Percentiles rank a stretch among this genome's conserved stretches.
These are phyloP conservation scores for Globisporangium alternatum DNA, from an alignment of 352 stramenopile species.

Conservation along the genomic window DNA sequence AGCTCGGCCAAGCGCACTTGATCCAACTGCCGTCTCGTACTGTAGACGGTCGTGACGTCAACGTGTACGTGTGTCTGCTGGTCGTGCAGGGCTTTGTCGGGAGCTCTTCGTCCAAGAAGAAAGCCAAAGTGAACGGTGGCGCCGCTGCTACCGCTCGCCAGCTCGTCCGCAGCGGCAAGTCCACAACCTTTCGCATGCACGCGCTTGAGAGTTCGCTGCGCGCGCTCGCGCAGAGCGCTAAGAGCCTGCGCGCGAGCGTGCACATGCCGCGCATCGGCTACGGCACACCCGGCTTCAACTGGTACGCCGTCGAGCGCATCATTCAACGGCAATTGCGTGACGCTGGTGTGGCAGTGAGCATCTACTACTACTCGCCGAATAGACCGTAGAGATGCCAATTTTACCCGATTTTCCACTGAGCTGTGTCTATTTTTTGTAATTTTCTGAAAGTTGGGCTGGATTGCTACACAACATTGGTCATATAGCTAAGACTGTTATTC, in stretches of 20 bases:
- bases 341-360: constrained; percentile 42
- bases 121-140: constrained; percentile 29
- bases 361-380: constrained; percentile 67
- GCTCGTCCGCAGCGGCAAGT: constrained; percentile 52
- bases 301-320: constrained; percentile 78
- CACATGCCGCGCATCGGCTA: constrained; percentile 80
- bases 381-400: constrained; percentile 5
- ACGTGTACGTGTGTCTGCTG: constrained; percentile 60
- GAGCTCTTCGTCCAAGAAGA: constrained; percentile 36
- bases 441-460: too few species aligned
- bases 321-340: constrained; percentile 62
- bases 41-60: constrained; percentile 8
- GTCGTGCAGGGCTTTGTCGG: constrained; percentile 64
- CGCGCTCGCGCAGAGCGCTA: constrained; percentile 34
- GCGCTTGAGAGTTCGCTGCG: constrained; percentile 49
- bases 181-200: constrained; percentile 63
- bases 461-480: too few species aligned
- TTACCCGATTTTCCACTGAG: too few species aligned
- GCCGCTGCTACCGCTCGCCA: background rate
- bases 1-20: constrained; percentile 68
- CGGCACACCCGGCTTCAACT: constrained; percentile 75
- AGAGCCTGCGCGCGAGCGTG: constrained; percentile 41
- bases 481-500: too few species aligned
- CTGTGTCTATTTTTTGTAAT: too few species aligned
- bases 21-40: constrained; percentile 33